phyloP scores from a whole-genome alignment of 2,329 filamentous ascomycete genomes.

The Phyllosticta paracitricarpa region DNA sequence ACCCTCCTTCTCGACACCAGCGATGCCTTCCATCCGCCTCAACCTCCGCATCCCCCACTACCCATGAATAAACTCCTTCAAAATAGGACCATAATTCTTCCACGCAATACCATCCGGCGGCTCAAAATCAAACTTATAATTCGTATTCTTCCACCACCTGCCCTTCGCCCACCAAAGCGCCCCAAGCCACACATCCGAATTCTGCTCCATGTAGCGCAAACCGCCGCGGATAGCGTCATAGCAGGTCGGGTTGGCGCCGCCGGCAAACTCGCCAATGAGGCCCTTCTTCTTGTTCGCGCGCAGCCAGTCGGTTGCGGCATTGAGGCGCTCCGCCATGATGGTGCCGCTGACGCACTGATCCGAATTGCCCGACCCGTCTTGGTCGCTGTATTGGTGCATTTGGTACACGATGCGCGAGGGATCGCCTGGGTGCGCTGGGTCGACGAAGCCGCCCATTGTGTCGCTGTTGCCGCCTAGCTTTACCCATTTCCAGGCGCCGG shows the following conservation, averaged over 20 bases:
- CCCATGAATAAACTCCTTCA: not conserved
- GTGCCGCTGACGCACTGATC: conserved; percentile 41
- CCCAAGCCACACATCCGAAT: conserved; percentile 45
- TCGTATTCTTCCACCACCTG: conserved; percentile 40
- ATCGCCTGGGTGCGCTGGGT: conserved; percentile 38
- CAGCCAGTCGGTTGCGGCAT: conserved; percentile 44
- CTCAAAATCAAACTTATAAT: conserved; percentile 40
- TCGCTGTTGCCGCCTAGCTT: conserved; percentile 34
- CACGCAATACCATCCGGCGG: conserved; percentile 37
- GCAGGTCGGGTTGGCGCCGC: conserved; percentile 41
- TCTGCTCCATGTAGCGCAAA: conserved; percentile 37
- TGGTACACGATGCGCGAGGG: conserved; percentile 40
- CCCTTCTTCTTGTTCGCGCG: conserved; percentile 43
- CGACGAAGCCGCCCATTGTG: conserved; percentile 38
- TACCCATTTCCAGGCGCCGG: conserved; percentile 41
- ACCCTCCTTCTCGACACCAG: no score
- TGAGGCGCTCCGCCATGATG: conserved; percentile 44
- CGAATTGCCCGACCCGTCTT: conserved; percentile 43
- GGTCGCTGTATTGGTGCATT: conserved; percentile 55
- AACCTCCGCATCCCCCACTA: not conserved
- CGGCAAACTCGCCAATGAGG: conserved; percentile 47
- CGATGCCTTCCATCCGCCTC: no score
- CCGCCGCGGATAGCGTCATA: conserved; percentile 41
- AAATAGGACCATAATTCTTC: conserved; percentile 7
- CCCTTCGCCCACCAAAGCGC: conserved; percentile 47